A percentile compares a stretch with the other conserved stretches of the same genome.
phyloP scores from a whole-genome alignment of 1,139 yeast genomes.

The Hyphopichia buzzinii region DNA sequence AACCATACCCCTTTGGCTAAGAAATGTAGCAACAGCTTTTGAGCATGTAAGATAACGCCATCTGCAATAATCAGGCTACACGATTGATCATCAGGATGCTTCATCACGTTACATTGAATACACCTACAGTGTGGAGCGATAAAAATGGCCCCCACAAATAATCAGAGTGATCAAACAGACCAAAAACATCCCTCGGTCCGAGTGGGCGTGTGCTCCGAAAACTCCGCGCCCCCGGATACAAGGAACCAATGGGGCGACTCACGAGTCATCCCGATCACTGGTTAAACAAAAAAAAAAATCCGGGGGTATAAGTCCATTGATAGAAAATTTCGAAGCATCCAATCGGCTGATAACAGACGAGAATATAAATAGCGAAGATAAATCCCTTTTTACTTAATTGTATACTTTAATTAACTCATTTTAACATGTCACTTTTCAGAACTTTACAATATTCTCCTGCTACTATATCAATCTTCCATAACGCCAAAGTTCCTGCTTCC shows the following conservation, averaged over 20 bases:
- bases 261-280: no score
- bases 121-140: no score
- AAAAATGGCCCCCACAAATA: no score
- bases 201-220: no score
- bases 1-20: no score
- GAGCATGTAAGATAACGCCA: no score
- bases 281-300: neutral
- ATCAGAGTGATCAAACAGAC: neutral
- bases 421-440: constrained; percentile 36
- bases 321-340: neutral
- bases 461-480: constrained; percentile 44
- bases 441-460: constrained; percentile 46
- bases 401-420: no score
- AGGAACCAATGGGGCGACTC: neutral
- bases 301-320: constrained; percentile 2
- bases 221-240: neutral
- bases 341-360: constrained; percentile 2
- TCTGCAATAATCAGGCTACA: no score
- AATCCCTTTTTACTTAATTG: no score
- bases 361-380: neutral
- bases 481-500: constrained; percentile 33
- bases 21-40: no score
- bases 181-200: constrained; percentile 1
- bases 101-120: no score
- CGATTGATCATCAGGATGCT: no score